A percentile compares a stretch with the other conserved stretches of the same genome.
phyloP scores from a whole-genome alignment of 768 basidiomycete genomes.

The Hericium erinaceus region DNA sequence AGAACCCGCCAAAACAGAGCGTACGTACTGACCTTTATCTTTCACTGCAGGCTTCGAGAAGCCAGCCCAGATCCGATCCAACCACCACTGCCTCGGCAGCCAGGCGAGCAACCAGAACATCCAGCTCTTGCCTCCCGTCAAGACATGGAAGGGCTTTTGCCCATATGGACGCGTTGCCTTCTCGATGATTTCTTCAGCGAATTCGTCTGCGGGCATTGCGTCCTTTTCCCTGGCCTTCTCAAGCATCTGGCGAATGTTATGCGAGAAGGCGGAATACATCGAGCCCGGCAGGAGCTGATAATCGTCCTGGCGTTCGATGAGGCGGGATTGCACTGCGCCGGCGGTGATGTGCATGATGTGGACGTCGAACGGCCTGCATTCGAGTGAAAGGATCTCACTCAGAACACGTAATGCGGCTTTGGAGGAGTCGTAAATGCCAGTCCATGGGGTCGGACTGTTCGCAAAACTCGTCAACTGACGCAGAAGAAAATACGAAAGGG shows the following conservation, averaged over 20 bases:
- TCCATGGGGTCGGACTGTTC: conserved; percentile 60
- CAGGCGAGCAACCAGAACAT: conserved; percentile 41
- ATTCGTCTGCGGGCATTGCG: conserved; percentile 42
- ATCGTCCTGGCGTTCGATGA: conserved; percentile 38
- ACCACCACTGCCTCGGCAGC: conserved; percentile 38
- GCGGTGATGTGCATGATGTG: conserved; percentile 62
- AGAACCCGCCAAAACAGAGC: background rate
- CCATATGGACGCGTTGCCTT: conserved; percentile 31
- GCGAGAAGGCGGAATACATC: conserved; percentile 44
- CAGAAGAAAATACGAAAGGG: background rate
- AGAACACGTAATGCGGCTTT: conserved; percentile 54
- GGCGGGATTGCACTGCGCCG: conserved; percentile 56
- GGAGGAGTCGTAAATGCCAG: conserved; percentile 44
- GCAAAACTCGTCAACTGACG: background rate
- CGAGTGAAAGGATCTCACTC: conserved; percentile 61
- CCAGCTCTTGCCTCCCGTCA: conserved; percentile 34
- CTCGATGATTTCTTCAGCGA: conserved; percentile 43
- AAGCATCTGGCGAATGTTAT: conserved; percentile 46
- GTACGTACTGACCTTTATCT: background rate
- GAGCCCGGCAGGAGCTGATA: conserved; percentile 41
- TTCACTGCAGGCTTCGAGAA: background rate
- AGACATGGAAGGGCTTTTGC: conserved; percentile 40
- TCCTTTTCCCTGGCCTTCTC: conserved; percentile 39
- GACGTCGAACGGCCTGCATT: conserved; percentile 63
- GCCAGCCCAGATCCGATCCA: conserved; percentile 32